phyloP scores from a whole-genome alignment of 176 grass and related monocot species.

The Ensete ventricosum region DNA sequence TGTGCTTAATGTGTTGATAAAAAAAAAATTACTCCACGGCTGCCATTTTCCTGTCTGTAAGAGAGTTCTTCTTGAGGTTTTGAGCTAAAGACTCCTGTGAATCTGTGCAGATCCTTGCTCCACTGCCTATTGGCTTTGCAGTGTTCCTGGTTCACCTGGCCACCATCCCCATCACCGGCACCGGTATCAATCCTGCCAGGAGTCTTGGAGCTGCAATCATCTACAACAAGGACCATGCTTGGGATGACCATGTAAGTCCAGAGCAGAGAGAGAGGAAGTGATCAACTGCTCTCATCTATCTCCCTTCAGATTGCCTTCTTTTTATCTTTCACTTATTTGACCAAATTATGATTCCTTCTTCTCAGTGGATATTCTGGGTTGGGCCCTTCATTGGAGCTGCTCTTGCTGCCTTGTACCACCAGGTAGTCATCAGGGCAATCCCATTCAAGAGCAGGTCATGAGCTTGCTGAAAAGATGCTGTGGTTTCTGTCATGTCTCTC shows the following conservation, averaged over 20 bases:
- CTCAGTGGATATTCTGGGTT: not conserved
- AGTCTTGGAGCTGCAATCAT: not conserved
- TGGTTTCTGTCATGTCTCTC: too few relatives aligned
- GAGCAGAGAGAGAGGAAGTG: too few relatives aligned
- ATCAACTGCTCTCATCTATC: too few relatives aligned
- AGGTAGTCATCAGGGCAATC: not conserved
- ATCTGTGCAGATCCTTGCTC: not conserved
- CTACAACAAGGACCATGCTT: not conserved
- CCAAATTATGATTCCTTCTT: not conserved
- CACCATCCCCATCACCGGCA: not conserved
- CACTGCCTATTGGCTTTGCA: not conserved
- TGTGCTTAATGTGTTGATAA: not conserved
- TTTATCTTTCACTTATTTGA: not conserved
- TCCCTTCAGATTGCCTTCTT: not conserved
- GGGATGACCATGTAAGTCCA: not conserved
- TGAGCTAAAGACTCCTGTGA: too few relatives aligned
- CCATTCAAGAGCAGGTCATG: slow-evolving; percentile 2
- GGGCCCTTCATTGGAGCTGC: not conserved
- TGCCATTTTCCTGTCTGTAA: not conserved
- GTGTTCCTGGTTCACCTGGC: not conserved
- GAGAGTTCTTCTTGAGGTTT: too few relatives aligned
- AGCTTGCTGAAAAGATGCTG: not conserved
- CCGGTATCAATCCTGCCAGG: not conserved
- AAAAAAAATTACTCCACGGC: not conserved
- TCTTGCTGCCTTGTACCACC: not conserved